Evolutionary conservation across 352 stramenopile genomes (phyloP).

Genomic region (Phytophthora pluvialis): DNA sequence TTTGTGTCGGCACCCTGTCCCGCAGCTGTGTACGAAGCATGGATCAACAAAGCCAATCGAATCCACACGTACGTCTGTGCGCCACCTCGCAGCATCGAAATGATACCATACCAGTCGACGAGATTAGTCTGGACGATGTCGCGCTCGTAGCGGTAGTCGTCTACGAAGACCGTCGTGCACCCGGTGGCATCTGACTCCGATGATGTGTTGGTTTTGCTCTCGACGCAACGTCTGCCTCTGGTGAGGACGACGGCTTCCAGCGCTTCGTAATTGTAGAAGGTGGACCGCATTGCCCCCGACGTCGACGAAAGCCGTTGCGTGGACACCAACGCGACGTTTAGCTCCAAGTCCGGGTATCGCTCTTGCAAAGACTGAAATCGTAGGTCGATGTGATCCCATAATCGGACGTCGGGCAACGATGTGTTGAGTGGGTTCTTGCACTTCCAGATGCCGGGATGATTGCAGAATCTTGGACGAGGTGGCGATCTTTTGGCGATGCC

Average conservation of each 20-base stretch:
- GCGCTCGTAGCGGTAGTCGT: conserved; percentile 66
- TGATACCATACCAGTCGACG: conserved; percentile 37
- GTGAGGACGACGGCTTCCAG: conserved; percentile 42
- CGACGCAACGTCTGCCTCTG: conserved; percentile 30
- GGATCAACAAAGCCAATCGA: conserved; percentile 34
- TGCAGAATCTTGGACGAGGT: conserved; percentile 31
- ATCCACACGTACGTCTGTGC: conserved; percentile 59
- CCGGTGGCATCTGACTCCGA: background rate
- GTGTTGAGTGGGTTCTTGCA: conserved; percentile 20
- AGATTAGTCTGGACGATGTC: conserved; percentile 44
- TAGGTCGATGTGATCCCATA: conserved; percentile 42
- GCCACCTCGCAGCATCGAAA: conserved; percentile 33
- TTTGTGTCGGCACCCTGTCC: background rate
- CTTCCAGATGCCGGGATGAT: conserved; percentile 30
- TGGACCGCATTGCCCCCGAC: conserved; percentile 3
- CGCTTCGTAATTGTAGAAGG: conserved; percentile 18
- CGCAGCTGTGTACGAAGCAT: conserved; percentile 8
- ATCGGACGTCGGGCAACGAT: conserved; percentile 14
- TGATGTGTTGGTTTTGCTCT: background rate
- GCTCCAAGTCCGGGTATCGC: conserved; percentile 32
- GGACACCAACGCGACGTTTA: conserved; percentile 37
- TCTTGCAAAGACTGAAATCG: conserved; percentile 23
- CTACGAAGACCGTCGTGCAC: conserved; percentile 46
- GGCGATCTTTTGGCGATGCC: background rate
- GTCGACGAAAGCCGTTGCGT: conserved; percentile 16